A percentile compares a stretch with the other conserved stretches of the same genome.
These are phyloP conservation scores for Malus fusca DNA, from an alignment of 306 rosid genomes.

Conservation along the genomic window DNA sequence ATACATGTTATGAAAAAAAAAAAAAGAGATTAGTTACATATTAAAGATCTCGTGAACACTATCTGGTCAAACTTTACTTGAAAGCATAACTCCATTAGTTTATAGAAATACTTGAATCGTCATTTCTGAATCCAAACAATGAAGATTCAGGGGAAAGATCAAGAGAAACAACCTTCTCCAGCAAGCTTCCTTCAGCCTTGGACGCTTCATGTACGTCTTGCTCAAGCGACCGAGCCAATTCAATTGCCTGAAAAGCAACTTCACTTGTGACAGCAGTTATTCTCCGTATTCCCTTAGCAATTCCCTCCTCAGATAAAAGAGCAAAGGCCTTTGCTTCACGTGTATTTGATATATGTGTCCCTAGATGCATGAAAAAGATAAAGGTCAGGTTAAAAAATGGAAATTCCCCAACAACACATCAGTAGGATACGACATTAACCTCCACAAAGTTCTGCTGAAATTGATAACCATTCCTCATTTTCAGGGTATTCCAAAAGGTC, in stretches of 20 bases:
- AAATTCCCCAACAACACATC: conserved; percentile 10
- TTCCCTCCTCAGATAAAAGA: conserved; percentile 92
- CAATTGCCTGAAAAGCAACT: conserved; percentile 54
- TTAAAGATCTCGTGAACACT: not conserved
- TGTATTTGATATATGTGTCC: conserved; percentile 89
- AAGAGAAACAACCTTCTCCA: conserved; percentile 66
- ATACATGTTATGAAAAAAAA: too few relatives aligned
- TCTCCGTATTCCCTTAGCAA: conserved; percentile 91
- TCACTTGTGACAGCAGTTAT: conserved; percentile 92
- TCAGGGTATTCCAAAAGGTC: conserved; percentile 77
- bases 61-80: not conserved
- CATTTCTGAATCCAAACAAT: not conserved
- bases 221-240: conserved; percentile 61
- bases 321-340: conserved; percentile 92
- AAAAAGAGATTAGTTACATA: too few relatives aligned
- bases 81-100: not conserved
- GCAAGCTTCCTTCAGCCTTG: conserved; percentile 52
- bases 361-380: conserved; percentile 32
- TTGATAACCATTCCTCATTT: conserved; percentile 61
- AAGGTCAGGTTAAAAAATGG: conserved; percentile 19
- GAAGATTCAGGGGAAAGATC: not conserved
- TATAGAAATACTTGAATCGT: not conserved
- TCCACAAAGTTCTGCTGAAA: conserved; percentile 89
- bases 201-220: conserved; percentile 63
- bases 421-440: conserved; percentile 37